Percentiles rank a stretch among this genome's conserved stretches.
Evolutionary conservation across 805 yeast species (phyloP).

Genomic region (Hermanozyma aechmeae): DNA sequence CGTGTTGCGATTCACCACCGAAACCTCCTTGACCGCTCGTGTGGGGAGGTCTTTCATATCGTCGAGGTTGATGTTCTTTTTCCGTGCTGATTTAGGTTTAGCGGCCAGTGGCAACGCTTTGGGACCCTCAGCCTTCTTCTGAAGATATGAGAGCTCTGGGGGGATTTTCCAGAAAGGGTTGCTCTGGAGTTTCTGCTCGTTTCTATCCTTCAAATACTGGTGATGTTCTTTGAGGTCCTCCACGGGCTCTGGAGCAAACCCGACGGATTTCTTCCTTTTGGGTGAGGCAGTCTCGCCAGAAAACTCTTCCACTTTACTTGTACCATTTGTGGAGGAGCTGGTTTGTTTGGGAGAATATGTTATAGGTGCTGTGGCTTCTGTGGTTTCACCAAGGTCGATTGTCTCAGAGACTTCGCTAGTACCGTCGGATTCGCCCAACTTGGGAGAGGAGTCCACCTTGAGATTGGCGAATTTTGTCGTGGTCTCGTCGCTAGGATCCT

Average conservation of each 20-base stretch:
- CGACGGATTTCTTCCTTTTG: slow-evolving; percentile 22
- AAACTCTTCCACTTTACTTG: too few species aligned
- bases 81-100: background rate
- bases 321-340: too few species aligned
- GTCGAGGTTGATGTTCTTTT: slow-evolving; percentile 29
- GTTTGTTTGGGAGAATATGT: too few species aligned
- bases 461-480: too few species aligned
- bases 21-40: slow-evolving; percentile 32
- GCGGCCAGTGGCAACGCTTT: background rate
- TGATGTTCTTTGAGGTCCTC: slow-evolving; percentile 29
- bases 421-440: too few species aligned
- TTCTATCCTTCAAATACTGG: slow-evolving; percentile 15
- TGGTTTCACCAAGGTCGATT: too few species aligned
- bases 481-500: too few species aligned
- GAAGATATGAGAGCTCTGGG: slow-evolving; percentile 30
- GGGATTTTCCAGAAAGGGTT: slow-evolving; percentile 33
- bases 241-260: slow-evolving; percentile 28
- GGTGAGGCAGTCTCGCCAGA: too few species aligned
- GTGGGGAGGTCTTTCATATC: slow-evolving; percentile 42
- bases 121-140: slow-evolving; percentile 9
- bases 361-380: too few species aligned
- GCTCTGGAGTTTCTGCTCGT: slow-evolving; percentile 16
- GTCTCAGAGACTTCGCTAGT: too few species aligned
- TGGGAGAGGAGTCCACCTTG: too few species aligned
- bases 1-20: slow-evolving; percentile 32